phyloP scores from a whole-genome alignment of 441 rosid genomes.

The Populus tomentosa region DNA sequence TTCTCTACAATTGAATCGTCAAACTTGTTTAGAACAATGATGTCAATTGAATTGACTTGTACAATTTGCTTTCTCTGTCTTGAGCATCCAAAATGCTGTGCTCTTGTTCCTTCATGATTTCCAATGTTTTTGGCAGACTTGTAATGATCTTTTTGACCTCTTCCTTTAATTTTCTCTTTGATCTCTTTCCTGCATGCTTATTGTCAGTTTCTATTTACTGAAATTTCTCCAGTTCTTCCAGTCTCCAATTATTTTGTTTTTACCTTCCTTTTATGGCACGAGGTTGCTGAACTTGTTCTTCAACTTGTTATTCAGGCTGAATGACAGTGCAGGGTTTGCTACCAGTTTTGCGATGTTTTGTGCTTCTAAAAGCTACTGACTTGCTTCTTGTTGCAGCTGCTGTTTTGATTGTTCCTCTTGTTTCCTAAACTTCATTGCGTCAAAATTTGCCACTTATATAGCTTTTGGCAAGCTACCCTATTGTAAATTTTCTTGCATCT shows the following conservation, averaged over 20 bases:
- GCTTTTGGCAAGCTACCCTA: neutral
- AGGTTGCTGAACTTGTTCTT: neutral
- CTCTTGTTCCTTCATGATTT: neutral
- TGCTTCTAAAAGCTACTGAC: neutral
- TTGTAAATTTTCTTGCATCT: neutral
- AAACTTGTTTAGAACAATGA: neutral
- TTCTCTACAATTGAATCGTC: neutral
- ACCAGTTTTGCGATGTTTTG: neutral
- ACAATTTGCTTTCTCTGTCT: neutral
- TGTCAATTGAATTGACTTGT: neutral
- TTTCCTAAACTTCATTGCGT: neutral
- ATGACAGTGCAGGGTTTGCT: neutral
- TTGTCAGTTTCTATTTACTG: neutral
- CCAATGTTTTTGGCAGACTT: neutral
- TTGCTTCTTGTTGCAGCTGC: neutral
- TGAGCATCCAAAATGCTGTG: neutral
- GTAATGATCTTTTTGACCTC: neutral
- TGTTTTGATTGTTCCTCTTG: neutral
- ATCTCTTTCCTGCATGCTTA: neutral
- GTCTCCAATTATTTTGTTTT: neutral
- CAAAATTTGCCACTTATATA: neutral
- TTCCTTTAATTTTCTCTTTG: neutral
- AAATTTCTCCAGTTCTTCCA: neutral
- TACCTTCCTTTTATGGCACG: neutral
- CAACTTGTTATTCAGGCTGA: neutral